phyloP scores from a whole-genome alignment of 2,329 filamentous ascomycete species.

The Albophoma yamanashiensis region DNA sequence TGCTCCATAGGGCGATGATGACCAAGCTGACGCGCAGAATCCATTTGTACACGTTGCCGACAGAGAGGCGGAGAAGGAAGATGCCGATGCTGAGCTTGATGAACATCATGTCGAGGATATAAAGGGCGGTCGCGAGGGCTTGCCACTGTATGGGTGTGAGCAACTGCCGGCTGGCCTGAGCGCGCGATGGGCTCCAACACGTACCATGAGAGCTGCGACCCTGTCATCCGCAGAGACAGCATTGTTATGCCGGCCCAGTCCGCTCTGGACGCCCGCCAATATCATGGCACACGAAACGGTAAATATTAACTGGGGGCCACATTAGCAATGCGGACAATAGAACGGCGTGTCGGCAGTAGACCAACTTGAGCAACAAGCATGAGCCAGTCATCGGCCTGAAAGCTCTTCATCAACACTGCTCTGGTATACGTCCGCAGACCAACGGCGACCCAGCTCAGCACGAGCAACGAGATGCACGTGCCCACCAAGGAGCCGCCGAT shows the following conservation, averaged over 20 bases:
- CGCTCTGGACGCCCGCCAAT: conserved; percentile 27
- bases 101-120: conserved; percentile 43
- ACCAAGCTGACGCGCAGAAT: conserved; percentile 34
- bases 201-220: conserved; percentile 35
- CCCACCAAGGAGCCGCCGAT: conserved; percentile 26
- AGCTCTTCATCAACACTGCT: conserved; percentile 29
- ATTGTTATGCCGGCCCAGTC: conserved; percentile 36
- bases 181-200: background rate
- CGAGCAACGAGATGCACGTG: conserved; percentile 25
- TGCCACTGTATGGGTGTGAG: conserved; percentile 28
- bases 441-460: conserved; percentile 30
- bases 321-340: background rate
- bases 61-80: conserved; percentile 38
- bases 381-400: conserved; percentile 42
- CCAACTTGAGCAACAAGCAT: conserved; percentile 38
- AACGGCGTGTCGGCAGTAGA: background rate
- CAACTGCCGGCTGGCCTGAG: background rate
- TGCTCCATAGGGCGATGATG: conserved; percentile 34
- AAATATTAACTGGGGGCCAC: conserved; percentile 27
- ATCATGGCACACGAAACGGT: conserved; percentile 36
- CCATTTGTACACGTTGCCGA: conserved; percentile 34
- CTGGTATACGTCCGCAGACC: conserved; percentile 33
- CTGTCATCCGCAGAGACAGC: conserved; percentile 28
- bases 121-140: conserved; percentile 37
- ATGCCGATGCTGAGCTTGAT: conserved; percentile 45